Conservation (phyloP, 768 basidiomycete genomes). For the Boletus vermiculosoides region DNA sequence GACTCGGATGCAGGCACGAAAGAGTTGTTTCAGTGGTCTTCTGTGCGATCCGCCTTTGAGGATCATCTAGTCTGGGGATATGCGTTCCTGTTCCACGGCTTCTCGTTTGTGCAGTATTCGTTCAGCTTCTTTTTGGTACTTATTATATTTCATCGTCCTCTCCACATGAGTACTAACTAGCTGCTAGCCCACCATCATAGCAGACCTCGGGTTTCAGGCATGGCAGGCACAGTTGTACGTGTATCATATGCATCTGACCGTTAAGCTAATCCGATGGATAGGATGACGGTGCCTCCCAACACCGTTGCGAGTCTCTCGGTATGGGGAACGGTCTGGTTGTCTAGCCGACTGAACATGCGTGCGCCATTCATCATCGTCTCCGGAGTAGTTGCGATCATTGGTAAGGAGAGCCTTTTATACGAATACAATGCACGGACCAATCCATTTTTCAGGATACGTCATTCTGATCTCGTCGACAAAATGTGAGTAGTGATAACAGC, state of each 20-base stretch:
- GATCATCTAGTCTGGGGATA: slow-evolving; percentile 64
- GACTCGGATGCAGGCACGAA: slow-evolving; percentile 55
- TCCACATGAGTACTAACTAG: not conserved
- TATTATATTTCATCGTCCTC: not conserved
- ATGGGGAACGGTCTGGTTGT: slow-evolving; percentile 49
- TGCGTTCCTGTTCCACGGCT: slow-evolving; percentile 59
- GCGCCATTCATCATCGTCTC: slow-evolving; percentile 54
- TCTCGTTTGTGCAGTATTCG: slow-evolving; percentile 58
- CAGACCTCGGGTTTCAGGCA: slow-evolving; percentile 52
- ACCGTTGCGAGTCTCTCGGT: slow-evolving; percentile 49
- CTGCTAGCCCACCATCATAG: slow-evolving; percentile 57
- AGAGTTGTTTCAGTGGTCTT: slow-evolving; percentile 58
- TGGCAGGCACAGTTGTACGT: slow-evolving; percentile 61
- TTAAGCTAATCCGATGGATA: slow-evolving; percentile 17
- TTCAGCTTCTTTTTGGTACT: slow-evolving; percentile 55
- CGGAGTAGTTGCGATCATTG: slow-evolving; percentile 50
- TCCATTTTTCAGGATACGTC: slow-evolving; percentile 47
- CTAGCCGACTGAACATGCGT: slow-evolving; percentile 44
- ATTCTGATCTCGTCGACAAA: slow-evolving; percentile 49
- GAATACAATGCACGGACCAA: not conserved
- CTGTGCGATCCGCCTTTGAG: slow-evolving; percentile 52
- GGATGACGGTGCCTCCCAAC: slow-evolving; percentile 60
- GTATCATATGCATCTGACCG: not conserved
- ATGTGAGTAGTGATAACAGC: slow-evolving; percentile 30
- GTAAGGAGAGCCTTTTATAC: slow-evolving; percentile 27